Conservation (phyloP, 768 basidiomycete genomes). For the Hebeloma cylindrosporum region DNA sequence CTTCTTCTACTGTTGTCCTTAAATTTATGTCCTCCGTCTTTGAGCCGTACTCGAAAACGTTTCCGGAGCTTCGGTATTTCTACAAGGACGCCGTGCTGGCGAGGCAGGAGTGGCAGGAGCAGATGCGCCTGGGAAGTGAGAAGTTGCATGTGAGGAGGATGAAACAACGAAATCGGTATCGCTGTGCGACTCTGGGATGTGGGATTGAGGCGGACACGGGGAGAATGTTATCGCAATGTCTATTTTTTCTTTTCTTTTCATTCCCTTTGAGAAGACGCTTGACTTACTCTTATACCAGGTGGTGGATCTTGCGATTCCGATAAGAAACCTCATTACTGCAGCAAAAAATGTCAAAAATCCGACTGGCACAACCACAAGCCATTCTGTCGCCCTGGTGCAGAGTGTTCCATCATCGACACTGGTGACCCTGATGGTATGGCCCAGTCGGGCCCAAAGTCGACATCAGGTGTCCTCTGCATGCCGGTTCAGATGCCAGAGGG, state of each 20-base stretch:
- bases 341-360: constrained; percentile 24
- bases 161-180: constrained; percentile 24
- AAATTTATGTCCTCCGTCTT: background rate
- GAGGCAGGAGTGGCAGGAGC: background rate
- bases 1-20: too few relatives aligned
- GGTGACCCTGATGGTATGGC: too few relatives aligned
- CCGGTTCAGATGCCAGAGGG: too few relatives aligned
- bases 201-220: constrained; percentile 26
- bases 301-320: constrained; percentile 27
- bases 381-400: constrained; percentile 28
- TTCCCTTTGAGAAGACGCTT: background rate
- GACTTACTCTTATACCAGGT: constrained; percentile 13
- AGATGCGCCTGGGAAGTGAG: constrained; percentile 3
- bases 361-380: constrained; percentile 37
- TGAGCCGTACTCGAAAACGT: background rate
- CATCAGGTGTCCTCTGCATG: too few relatives aligned
- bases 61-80: background rate
- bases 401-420: constrained; percentile 29
- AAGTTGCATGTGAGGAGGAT: constrained; percentile 22
- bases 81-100: constrained; percentile 1
- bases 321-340: constrained; percentile 30
- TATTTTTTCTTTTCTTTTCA: constrained; percentile 2
- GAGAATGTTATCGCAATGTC: constrained; percentile 21
- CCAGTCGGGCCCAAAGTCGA: too few relatives aligned
- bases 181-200: constrained; percentile 25